phyloP scores from a whole-genome alignment of 352 stramenopile species.

The Salisapilia sapeloensis region DNA sequence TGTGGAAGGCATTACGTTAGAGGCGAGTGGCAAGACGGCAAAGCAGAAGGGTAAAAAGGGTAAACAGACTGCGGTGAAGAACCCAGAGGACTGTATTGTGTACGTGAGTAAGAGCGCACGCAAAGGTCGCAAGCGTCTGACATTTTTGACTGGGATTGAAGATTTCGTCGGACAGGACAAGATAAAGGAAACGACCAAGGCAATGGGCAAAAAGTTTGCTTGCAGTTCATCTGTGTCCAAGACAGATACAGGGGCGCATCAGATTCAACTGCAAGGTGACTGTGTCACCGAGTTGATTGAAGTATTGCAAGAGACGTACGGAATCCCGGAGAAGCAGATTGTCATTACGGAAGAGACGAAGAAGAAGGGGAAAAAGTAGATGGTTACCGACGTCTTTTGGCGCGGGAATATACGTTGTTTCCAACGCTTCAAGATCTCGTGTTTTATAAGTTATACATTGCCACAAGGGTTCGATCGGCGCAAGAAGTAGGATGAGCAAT shows the following conservation, averaged over 20 bases:
- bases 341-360: slow-evolving; percentile 44
- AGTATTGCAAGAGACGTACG: slow-evolving; percentile 60
- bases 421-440: too few species aligned
- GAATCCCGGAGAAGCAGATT: slow-evolving; percentile 57
- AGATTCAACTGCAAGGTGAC: slow-evolving; percentile 74
- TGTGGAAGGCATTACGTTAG: slow-evolving; percentile 58
- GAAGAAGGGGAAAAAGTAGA: slow-evolving; percentile 22
- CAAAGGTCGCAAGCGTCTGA: slow-evolving; percentile 66
- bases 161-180: slow-evolving; percentile 64
- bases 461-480: too few species aligned
- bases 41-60: slow-evolving; percentile 78
- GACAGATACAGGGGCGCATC: slow-evolving; percentile 50
- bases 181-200: slow-evolving; percentile 75
- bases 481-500: slow-evolving; percentile 22
- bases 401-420: too few species aligned
- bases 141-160: slow-evolving; percentile 66
- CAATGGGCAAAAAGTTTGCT: slow-evolving; percentile 64
- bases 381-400: too few species aligned
- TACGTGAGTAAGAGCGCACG: slow-evolving; percentile 53
- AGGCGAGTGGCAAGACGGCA: slow-evolving; percentile 45
- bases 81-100: slow-evolving; percentile 46
- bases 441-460: too few species aligned
- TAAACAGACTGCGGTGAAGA: slow-evolving; percentile 56
- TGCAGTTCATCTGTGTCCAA: slow-evolving; percentile 70
- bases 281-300: slow-evolving; percentile 55